A percentile compares a stretch with the other conserved stretches of the same genome.
Conservation (phyloP, 176 grass and related monocot genomes). For the Rhynchospora breviuscula region DNA sequence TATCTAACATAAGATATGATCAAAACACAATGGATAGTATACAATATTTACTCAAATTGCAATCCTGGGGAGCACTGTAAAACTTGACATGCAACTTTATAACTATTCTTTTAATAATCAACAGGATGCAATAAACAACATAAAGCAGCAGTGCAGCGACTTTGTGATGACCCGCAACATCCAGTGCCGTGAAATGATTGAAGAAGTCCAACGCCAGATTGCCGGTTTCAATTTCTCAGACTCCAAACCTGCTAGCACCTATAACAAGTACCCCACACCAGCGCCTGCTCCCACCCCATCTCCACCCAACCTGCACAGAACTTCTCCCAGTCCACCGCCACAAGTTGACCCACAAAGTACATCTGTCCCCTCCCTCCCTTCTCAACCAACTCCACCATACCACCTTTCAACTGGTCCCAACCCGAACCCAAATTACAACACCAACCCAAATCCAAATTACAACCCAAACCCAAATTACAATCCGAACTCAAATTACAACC, state of each 20-base stretch:
- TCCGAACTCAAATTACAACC: conserved; percentile 31
- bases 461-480: conserved; percentile 35
- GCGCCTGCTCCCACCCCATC: conserved; percentile 28
- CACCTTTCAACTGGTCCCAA: conserved; percentile 27
- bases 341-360: conserved; percentile 35
- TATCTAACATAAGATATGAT: neutral
- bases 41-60: neutral
- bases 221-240: conserved; percentile 80
- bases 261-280: conserved; percentile 30
- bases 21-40: neutral
- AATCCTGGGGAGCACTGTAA: neutral
- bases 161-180: conserved; percentile 92
- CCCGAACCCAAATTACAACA: conserved; percentile 23
- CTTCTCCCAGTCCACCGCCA: conserved; percentile 39
- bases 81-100: neutral
- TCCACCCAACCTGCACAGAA: conserved; percentile 34
- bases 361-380: conserved; percentile 12
- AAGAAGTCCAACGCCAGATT: conserved; percentile 85
- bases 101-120: conserved; percentile 19
- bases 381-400: conserved; percentile 31
- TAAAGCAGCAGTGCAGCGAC: conserved; percentile 94
- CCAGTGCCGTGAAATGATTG: conserved; percentile 96
- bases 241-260: conserved; percentile 11
- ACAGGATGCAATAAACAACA: conserved; percentile 85
- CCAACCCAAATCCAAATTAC: conserved; percentile 33